Conservation (phyloP, 306 rosid species). For the Cicer pinnatifidum region DNA sequence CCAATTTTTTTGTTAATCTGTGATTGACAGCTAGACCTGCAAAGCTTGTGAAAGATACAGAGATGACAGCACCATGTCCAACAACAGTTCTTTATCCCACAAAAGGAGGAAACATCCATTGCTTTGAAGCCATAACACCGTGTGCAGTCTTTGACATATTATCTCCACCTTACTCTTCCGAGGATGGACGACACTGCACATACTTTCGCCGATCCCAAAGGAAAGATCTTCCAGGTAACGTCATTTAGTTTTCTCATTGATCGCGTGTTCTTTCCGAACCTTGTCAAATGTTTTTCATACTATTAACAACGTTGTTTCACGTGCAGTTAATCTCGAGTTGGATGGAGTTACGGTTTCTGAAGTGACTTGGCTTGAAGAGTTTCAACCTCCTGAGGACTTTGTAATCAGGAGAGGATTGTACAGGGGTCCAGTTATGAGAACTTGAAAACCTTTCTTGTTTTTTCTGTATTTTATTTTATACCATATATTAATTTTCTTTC, state of each 20-base stretch:
- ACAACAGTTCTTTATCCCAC: constrained; percentile 83
- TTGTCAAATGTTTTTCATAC: neutral
- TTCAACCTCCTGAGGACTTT: constrained; percentile 87
- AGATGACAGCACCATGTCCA: constrained; percentile 78
- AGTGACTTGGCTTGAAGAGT: constrained; percentile 88
- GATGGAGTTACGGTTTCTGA: constrained; percentile 59
- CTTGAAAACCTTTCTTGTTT: constrained; percentile 55
- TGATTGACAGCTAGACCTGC: constrained; percentile 80
- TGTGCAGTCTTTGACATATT: constrained; percentile 91
- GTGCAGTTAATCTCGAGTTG: constrained; percentile 58
- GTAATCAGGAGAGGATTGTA: constrained; percentile 90
- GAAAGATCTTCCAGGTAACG: constrained; percentile 76
- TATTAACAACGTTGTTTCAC: constrained; percentile 2
- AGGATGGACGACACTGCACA: constrained; percentile 80
- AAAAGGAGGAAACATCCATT: constrained; percentile 90
- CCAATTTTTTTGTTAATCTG: constrained; percentile 35
- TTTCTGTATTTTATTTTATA: constrained; percentile 44
- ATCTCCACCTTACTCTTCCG: constrained; percentile 87
- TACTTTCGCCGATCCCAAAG: constrained; percentile 74
- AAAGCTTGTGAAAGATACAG: constrained; percentile 69
- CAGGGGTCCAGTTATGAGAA: constrained; percentile 90
- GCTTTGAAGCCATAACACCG: constrained; percentile 81
- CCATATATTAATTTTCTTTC: constrained; percentile 45
- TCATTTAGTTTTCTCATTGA: neutral
- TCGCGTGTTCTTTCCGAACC: neutral